Percentiles rank a stretch among this genome's conserved stretches.
Conservation (phyloP, 1,284 basidiomycete species). For the Melampsora americana region DNA sequence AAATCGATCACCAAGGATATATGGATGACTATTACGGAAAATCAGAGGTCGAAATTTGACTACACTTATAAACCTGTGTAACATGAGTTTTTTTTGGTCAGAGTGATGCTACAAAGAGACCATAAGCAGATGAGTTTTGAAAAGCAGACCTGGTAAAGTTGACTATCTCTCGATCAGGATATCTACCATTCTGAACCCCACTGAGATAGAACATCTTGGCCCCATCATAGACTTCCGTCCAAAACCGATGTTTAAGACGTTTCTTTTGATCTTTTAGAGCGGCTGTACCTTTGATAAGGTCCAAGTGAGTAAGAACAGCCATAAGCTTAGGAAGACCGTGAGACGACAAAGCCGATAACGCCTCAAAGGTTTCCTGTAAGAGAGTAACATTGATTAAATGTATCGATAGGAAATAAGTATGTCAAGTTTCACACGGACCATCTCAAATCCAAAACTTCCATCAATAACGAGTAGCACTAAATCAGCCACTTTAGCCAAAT, state of each 20-base stretch:
- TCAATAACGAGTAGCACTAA: slow-evolving; percentile 96
- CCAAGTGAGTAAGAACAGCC: slow-evolving; percentile 90
- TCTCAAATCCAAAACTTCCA: slow-evolving; percentile 96
- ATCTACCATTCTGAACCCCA: slow-evolving; percentile 94
- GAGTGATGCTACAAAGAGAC: not conserved
- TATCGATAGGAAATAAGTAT: not conserved
- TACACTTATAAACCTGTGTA: slow-evolving; percentile 74
- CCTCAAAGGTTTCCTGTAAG: slow-evolving; percentile 94
- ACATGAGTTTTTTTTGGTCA: not conserved
- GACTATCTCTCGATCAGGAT: slow-evolving; percentile 93
- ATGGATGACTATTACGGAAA: slow-evolving; percentile 92
- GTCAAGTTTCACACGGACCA: slow-evolving; percentile 64
- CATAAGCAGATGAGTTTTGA: not conserved
- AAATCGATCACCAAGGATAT: slow-evolving; percentile 90
- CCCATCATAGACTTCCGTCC: slow-evolving; percentile 98
- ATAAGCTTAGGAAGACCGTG: slow-evolving; percentile 99
- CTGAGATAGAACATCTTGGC: slow-evolving; percentile 98
- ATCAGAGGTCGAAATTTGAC: slow-evolving; percentile 98
- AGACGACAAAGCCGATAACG: slow-evolving; percentile 90
- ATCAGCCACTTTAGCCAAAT: slow-evolving; percentile 94
- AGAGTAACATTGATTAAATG: not conserved
- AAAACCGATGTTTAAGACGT: slow-evolving; percentile 95
- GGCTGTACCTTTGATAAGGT: slow-evolving; percentile 89
- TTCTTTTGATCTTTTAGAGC: slow-evolving; percentile 90
- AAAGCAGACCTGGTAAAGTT: slow-evolving; percentile 71